phyloP scores from a whole-genome alignment of 2,329 filamentous ascomycete species.

The Claviceps paspali region DNA sequence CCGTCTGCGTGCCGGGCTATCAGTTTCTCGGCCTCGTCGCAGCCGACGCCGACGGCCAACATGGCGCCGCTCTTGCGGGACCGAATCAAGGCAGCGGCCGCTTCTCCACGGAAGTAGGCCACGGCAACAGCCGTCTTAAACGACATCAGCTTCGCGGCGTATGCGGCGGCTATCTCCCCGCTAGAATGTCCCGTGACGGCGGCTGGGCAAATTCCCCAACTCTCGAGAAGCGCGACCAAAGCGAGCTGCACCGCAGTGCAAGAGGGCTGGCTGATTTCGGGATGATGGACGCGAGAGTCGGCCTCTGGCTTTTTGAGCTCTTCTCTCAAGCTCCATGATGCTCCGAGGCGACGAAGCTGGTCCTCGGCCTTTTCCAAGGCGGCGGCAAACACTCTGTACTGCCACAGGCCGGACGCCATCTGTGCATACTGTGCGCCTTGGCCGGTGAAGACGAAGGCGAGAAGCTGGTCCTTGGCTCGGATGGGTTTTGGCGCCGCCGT shows the following conservation, averaged over 20 bases:
- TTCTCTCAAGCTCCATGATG: conserved; percentile 13
- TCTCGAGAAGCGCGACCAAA: conserved; percentile 16
- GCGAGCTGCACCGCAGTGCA: conserved; percentile 24
- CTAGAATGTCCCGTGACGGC: conserved; percentile 17
- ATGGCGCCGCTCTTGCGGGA: conserved; percentile 9
- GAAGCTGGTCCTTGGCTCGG: background rate
- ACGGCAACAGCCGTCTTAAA: conserved; percentile 9
- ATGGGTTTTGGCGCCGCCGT: conserved; percentile 1
- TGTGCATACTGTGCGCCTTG: conserved; percentile 18
- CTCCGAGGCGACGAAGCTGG: conserved; percentile 9
- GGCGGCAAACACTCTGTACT: conserved; percentile 4
- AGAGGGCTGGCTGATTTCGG: conserved; percentile 15
- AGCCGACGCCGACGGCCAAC: conserved; percentile 14
- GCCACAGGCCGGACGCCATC: conserved; percentile 4
- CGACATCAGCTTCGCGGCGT: conserved; percentile 13
- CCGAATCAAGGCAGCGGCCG: conserved; percentile 4
- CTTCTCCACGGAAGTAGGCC: conserved; percentile 9
- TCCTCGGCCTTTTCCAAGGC: conserved; percentile 9
- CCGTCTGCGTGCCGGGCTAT: conserved; percentile 3
- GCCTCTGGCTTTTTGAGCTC: conserved; percentile 11
- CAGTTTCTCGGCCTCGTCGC: conserved; percentile 1
- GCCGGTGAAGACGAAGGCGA: conserved; percentile 17
- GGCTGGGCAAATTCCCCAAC: conserved; percentile 13
- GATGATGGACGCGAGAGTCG: conserved; percentile 4
- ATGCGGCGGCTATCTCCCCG: conserved; percentile 21